Evolutionary conservation across 805 yeast species (phyloP).

Genomic region (Hanseniaspora meyeri): DNA sequence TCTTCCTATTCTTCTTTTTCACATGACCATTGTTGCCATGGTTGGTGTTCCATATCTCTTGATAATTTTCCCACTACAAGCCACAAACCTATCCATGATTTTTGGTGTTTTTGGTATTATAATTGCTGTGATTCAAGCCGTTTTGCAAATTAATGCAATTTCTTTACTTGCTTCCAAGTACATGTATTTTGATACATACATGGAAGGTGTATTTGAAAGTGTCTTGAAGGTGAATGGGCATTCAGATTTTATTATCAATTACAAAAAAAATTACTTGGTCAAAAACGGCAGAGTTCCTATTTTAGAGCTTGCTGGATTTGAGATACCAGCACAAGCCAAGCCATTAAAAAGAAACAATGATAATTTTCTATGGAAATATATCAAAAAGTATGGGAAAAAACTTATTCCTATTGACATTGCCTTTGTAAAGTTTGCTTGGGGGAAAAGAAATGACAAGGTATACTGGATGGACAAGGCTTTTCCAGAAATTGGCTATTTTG

Average conservation of each 20-base stretch:
- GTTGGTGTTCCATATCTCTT: constrained; percentile 21
- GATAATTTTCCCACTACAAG: constrained; percentile 22
- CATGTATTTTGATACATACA: constrained; percentile 20
- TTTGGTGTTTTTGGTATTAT: constrained; percentile 27
- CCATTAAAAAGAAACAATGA: not conserved
- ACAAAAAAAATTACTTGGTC: constrained; percentile 1
- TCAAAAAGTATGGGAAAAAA: not conserved
- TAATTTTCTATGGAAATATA: not conserved
- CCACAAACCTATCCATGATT: constrained; percentile 20
- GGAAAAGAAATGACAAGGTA: constrained; percentile 11
- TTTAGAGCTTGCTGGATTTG: not conserved
- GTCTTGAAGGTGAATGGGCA: constrained; percentile 18
- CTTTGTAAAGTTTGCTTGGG: constrained; percentile 6
- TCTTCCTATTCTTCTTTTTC: constrained; percentile 19
- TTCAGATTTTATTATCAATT: constrained; percentile 15
- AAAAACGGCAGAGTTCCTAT: not conserved
- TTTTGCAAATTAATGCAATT: constrained; percentile 23
- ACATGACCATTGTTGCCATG: constrained; percentile 17
- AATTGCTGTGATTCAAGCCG: constrained; percentile 24
- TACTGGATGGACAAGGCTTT: constrained; percentile 20
- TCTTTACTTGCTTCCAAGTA: constrained; percentile 21
- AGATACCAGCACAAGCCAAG: not conserved
- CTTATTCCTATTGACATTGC: not conserved
- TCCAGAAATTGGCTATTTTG: constrained; percentile 8
- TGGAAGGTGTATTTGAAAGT: constrained; percentile 20